These are phyloP conservation scores for Scortechinia acanthostroma DNA, from an alignment of 2,329 filamentous ascomycete genomes.

Conservation along the genomic window DNA sequence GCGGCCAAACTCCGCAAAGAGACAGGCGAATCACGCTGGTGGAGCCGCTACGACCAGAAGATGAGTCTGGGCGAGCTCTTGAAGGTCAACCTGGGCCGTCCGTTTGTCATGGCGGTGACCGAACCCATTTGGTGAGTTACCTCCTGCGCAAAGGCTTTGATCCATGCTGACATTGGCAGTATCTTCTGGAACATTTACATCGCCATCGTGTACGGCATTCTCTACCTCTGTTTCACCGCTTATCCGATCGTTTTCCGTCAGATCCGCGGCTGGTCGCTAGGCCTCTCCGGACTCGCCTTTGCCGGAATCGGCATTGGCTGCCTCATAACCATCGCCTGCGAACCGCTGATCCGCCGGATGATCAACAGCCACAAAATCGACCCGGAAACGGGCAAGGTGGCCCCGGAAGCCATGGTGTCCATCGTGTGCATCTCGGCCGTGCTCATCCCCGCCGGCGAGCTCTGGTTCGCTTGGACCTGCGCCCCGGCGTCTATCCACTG, in stretches of 20 bases:
- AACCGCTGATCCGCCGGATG: slow-evolving; percentile 58
- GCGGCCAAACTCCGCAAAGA: slow-evolving; percentile 59
- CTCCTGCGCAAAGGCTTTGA: slow-evolving; percentile 45
- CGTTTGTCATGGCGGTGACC: slow-evolving; percentile 69
- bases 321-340: slow-evolving; percentile 38
- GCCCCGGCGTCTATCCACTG: slow-evolving; percentile 72
- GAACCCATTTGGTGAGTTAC: slow-evolving; percentile 77
- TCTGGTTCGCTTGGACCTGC: slow-evolving; percentile 85
- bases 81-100: slow-evolving; percentile 69
- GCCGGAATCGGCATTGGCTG: slow-evolving; percentile 51
- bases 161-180: slow-evolving; percentile 27
- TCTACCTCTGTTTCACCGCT: slow-evolving; percentile 85
- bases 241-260: slow-evolving; percentile 79
- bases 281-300: slow-evolving; percentile 72
- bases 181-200: slow-evolving; percentile 66
- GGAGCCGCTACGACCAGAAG: slow-evolving; percentile 73
- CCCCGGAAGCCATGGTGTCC: slow-evolving; percentile 75
- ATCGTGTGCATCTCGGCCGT: slow-evolving; percentile 74
- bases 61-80: slow-evolving; percentile 58
- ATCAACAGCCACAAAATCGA: slow-evolving; percentile 74
- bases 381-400: slow-evolving; percentile 64
- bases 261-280: slow-evolving; percentile 69
- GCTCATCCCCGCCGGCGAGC: slow-evolving; percentile 69
- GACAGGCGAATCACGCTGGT: slow-evolving; percentile 66
- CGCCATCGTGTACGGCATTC: slow-evolving; percentile 74